Percentiles rank a stretch among this genome's conserved stretches.
Conservation (phyloP, 1,139 yeast genomes). For the Suhomyces bolitotheri region DNA sequence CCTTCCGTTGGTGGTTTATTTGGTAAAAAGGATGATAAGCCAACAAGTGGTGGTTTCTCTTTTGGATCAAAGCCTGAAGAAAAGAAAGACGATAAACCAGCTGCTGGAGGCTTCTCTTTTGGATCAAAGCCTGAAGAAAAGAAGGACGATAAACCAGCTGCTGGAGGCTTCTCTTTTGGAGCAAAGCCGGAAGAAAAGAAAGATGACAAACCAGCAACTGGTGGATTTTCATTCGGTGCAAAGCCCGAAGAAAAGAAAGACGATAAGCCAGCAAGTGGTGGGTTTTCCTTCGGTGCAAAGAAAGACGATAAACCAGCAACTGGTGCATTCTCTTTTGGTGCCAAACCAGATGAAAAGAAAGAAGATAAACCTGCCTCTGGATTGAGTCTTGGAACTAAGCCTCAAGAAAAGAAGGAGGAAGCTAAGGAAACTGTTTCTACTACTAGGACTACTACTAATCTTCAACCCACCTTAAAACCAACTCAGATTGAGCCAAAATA, state of each 20-base stretch:
- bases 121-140: constrained; percentile 16
- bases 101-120: constrained; percentile 14
- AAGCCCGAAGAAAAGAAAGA: constrained; percentile 17
- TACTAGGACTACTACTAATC: constrained; percentile 20
- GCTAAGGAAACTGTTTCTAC: constrained; percentile 5
- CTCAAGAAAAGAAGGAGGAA: constrained; percentile 17
- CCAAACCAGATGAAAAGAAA: constrained; percentile 10
- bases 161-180: constrained; percentile 18
- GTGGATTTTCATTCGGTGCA: constrained; percentile 15
- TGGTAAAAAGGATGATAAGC: constrained; percentile 16
- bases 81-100: constrained; percentile 18
- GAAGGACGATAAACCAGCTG: constrained; percentile 15
- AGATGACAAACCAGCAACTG: constrained; percentile 19
- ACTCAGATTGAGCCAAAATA: constrained; percentile 64
- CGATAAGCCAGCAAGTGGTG: constrained; percentile 18
- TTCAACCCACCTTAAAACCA: constrained; percentile 39
- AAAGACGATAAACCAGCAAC: constrained; percentile 19
- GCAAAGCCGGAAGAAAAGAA: constrained; percentile 19
- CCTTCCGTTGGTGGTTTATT: constrained; percentile 19
- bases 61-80: constrained; percentile 27
- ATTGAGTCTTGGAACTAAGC: constrained; percentile 15
- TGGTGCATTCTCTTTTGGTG: constrained; percentile 14
- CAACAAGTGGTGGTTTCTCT: constrained; percentile 19
- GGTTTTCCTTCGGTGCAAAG: constrained; percentile 27
- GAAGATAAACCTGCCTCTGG: constrained; percentile 15